A percentile compares a stretch with the other conserved stretches of the same genome.
phyloP scores from a whole-genome alignment of 306 rosid genomes.

The Phaseolus lunatus region DNA sequence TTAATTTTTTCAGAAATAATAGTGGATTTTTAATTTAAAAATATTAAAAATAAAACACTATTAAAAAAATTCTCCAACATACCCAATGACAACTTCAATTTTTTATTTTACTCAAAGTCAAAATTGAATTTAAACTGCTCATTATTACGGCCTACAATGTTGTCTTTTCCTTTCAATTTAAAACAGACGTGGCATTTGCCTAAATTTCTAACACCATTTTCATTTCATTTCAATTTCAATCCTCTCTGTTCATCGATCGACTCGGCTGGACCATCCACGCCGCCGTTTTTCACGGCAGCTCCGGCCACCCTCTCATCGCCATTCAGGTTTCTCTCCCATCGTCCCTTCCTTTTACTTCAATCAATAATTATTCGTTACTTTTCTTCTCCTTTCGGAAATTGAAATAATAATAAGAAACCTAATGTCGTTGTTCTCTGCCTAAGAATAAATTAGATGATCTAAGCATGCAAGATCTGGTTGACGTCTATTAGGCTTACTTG shows the following conservation, averaged over 20 bases:
- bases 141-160: background rate
- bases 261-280: constrained; percentile 45
- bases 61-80: background rate
- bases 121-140: background rate
- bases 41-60: no score
- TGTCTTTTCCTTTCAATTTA: constrained; percentile 5
- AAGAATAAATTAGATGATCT: constrained; percentile 6
- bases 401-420: background rate
- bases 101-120: background rate
- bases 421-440: background rate
- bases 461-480: constrained; percentile 48
- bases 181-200: constrained; percentile 38
- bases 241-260: constrained; percentile 34
- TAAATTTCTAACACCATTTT: constrained; percentile 22
- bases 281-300: constrained; percentile 43
- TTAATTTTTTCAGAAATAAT: no score
- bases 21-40: no score
- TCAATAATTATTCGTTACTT: background rate
- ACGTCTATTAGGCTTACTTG: background rate
- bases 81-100: background rate
- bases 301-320: constrained; percentile 43
- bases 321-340: constrained; percentile 43
- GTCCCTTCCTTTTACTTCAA: background rate
- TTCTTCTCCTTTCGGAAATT: background rate
- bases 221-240: background rate